Conservation (phyloP, 768 basidiomycete genomes). For the Suillus sp. region DNA sequence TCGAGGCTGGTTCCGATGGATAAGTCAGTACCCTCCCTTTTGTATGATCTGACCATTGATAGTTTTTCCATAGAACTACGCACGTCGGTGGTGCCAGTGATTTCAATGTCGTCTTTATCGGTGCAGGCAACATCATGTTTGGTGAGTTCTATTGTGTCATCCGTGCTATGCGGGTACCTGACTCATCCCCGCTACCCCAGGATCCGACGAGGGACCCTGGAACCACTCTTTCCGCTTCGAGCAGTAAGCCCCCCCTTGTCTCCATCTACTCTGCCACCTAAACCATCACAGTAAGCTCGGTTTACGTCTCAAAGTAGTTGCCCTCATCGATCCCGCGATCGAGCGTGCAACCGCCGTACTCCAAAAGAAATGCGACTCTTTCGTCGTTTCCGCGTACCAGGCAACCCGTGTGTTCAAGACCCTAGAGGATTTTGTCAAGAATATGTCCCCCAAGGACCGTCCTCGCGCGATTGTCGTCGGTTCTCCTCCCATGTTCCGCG, state of each 20-base stretch:
- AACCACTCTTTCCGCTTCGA: slow-evolving; percentile 91
- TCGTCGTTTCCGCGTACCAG: slow-evolving; percentile 92
- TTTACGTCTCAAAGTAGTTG: slow-evolving; percentile 92
- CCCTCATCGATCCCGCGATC: slow-evolving; percentile 87
- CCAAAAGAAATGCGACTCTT: slow-evolving; percentile 87
- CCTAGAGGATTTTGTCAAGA: slow-evolving; percentile 81
- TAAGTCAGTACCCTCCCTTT: slow-evolving; percentile 48
- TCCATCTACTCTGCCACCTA: slow-evolving; percentile 11
- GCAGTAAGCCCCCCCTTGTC: slow-evolving; percentile 53
- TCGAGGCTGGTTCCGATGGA: slow-evolving; percentile 77
- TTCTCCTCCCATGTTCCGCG: slow-evolving; percentile 92
- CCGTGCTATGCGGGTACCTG: neutral
- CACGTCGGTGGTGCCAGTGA: slow-evolving; percentile 63
- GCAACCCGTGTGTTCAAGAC: slow-evolving; percentile 84
- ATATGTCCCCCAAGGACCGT: slow-evolving; percentile 60
- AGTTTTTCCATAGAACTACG: slow-evolving; percentile 39
- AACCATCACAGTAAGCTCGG: slow-evolving; percentile 76
- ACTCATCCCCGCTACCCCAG: slow-evolving; percentile 39
- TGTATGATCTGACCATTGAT: slow-evolving; percentile 13
- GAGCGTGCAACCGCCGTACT: slow-evolving; percentile 81
- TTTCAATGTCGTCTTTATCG: slow-evolving; percentile 95
- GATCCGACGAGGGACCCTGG: slow-evolving; percentile 89
- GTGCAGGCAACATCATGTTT: slow-evolving; percentile 99
- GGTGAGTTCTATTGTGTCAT: slow-evolving; percentile 45
- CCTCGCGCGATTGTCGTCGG: slow-evolving; percentile 88